Percentiles rank a stretch among this genome's conserved stretches.
phyloP scores from a whole-genome alignment of 768 basidiomycete species.

The Leucosporidium yakuticum region DNA sequence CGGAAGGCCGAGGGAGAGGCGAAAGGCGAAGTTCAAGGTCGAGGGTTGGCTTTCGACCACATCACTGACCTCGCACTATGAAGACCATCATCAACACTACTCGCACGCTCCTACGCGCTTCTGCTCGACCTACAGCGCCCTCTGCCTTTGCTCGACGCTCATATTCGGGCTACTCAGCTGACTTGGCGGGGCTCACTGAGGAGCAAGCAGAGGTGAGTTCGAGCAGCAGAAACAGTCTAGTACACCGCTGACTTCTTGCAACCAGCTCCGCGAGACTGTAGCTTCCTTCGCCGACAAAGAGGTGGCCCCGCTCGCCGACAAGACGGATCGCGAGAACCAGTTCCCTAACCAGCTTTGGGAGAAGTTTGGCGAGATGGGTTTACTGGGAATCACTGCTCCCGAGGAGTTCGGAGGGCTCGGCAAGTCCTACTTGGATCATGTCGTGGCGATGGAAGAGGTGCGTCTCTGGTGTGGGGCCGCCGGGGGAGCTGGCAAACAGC shows the following conservation, averaged over 20 bases:
- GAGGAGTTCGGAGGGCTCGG: slow-evolving; percentile 74
- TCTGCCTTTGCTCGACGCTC: background rate
- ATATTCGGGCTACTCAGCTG: slow-evolving; percentile 57
- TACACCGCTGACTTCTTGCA: background rate
- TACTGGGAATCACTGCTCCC: slow-evolving; percentile 67
- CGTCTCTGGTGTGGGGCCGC: background rate
- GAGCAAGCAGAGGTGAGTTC: slow-evolving; percentile 67
- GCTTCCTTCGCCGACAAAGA: slow-evolving; percentile 73
- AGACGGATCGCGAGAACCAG: slow-evolving; percentile 77
- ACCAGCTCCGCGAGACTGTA: slow-evolving; percentile 76
- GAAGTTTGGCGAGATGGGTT: slow-evolving; percentile 81
- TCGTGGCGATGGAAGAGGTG: slow-evolving; percentile 76
- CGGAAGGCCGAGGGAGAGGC: no score
- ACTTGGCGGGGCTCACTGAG: slow-evolving; percentile 68
- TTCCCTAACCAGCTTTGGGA: slow-evolving; percentile 79
- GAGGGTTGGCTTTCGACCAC: no score
- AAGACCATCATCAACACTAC: no score
- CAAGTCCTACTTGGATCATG: slow-evolving; percentile 59
- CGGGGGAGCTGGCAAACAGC: background rate
- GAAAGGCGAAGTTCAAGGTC: no score
- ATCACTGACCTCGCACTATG: no score
- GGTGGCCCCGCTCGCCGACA: slow-evolving; percentile 74
- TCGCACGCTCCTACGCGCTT: no score
- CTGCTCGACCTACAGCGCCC: no score
- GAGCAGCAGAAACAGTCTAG: no score